A percentile compares a stretch with the other conserved stretches of the same genome.
phyloP scores from a whole-genome alignment of 1,284 basidiomycete species.

The Afroboletus lepidellus region DNA sequence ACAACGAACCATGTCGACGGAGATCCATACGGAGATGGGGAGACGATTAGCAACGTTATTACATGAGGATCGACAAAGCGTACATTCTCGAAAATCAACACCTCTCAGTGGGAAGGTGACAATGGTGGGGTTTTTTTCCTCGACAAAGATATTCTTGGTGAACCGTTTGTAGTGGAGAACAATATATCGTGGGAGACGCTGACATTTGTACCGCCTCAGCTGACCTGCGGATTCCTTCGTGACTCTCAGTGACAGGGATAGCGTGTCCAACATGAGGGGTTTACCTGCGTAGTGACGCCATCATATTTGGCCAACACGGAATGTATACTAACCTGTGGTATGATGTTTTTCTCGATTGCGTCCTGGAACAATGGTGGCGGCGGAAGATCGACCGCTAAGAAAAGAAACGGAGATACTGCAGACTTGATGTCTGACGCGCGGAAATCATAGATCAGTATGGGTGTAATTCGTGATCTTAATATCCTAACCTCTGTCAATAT shows the following conservation, averaged over 20 bases:
- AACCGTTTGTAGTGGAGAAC: constrained; percentile 97
- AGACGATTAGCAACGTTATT: constrained; percentile 19
- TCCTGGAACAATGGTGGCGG: constrained; percentile 97
- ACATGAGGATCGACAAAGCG: constrained; percentile 39
- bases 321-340: constrained; percentile 93
- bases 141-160: constrained; percentile 97
- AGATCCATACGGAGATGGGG: constrained; percentile 16
- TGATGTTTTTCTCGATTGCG: constrained; percentile 94
- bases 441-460: constrained; percentile 18
- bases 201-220: constrained; percentile 86
- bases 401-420: constrained; percentile 88
- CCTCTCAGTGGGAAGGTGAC: constrained; percentile 95
- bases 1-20: constrained; percentile 16
- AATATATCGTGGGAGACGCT: constrained; percentile 86
- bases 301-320: constrained; percentile 96
- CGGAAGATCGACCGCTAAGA: constrained; percentile 93
- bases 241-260: constrained; percentile 16
- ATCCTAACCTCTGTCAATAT: constrained; percentile 80
- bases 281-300: constrained; percentile 82
- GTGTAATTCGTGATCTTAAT: constrained; percentile 16
- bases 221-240: constrained; percentile 77
- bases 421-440: constrained; percentile 74
- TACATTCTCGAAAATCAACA: constrained; percentile 88
- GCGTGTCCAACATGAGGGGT: constrained; percentile 25
- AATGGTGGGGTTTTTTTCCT: constrained; percentile 98